phyloP scores from a whole-genome alignment of 2,329 filamentous ascomycete species.

The Exophiala oligosperma region DNA sequence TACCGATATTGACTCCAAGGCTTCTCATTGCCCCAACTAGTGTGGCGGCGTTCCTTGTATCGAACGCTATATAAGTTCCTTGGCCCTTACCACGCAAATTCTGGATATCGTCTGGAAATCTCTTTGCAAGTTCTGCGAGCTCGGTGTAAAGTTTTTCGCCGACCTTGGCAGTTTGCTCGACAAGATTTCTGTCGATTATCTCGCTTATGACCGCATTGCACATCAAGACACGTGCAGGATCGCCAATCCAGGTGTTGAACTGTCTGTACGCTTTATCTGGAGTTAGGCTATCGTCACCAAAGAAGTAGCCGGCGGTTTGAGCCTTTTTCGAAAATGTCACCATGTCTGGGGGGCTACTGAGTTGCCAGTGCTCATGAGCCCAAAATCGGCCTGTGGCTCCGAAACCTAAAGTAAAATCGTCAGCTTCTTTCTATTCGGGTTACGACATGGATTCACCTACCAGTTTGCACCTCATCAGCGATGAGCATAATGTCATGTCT shows the following conservation, averaged over 20 bases:
- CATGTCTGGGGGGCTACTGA: slow-evolving; percentile 79
- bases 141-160: slow-evolving; percentile 76
- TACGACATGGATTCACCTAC: slow-evolving; percentile 50
- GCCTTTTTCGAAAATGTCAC: slow-evolving; percentile 96
- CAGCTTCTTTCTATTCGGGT: neutral
- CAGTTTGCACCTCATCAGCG: slow-evolving; percentile 92
- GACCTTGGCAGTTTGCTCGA: slow-evolving; percentile 73
- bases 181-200: slow-evolving; percentile 72
- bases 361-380: slow-evolving; percentile 93
- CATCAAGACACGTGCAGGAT: slow-evolving; percentile 81
- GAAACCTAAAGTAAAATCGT: neutral
- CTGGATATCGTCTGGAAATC: slow-evolving; percentile 74
- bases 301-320: slow-evolving; percentile 91
- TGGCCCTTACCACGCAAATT: slow-evolving; percentile 85
- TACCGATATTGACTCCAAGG: slow-evolving; percentile 83
- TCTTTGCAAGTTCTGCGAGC: slow-evolving; percentile 64
- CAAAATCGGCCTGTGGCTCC: slow-evolving; percentile 93
- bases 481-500: slow-evolving; percentile 67
- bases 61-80: slow-evolving; percentile 92
- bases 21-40: slow-evolving; percentile 77
- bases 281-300: slow-evolving; percentile 72
- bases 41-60: slow-evolving; percentile 75
- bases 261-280: slow-evolving; percentile 94
- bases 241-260: slow-evolving; percentile 98
- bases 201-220: slow-evolving; percentile 85